These are phyloP conservation scores for Helicocarpus griseus DNA, from an alignment of 2,329 filamentous ascomycete species.

Conservation along the genomic window DNA sequence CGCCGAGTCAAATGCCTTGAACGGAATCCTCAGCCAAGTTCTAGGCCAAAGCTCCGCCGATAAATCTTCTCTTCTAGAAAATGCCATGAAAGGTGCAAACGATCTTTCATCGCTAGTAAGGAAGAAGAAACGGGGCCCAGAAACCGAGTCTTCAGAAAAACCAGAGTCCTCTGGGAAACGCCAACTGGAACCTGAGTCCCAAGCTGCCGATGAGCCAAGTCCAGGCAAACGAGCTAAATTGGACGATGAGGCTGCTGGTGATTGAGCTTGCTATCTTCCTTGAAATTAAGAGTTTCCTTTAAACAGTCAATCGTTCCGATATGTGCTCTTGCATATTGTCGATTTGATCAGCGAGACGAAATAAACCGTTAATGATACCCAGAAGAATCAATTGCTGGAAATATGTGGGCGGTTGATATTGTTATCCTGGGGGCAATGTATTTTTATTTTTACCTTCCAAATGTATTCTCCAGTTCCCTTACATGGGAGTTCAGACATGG, in stretches of 20 bases:
- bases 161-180: slow-evolving; percentile 18
- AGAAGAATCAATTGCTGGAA: background rate
- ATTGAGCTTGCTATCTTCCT: background rate
- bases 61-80: slow-evolving; percentile 43
- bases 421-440: background rate
- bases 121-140: slow-evolving; percentile 36
- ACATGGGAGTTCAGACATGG: too few relatives aligned
- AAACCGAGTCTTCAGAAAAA: slow-evolving; percentile 7
- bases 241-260: background rate
- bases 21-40: slow-evolving; percentile 49
- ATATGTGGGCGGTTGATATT: background rate
- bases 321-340: background rate
- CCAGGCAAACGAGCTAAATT: slow-evolving; percentile 1
- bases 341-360: background rate
- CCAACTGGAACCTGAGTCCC: slow-evolving; percentile 7
- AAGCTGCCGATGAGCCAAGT: slow-evolving; percentile 13
- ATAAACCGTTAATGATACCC: background rate
- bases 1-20: slow-evolving; percentile 35
- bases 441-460: background rate
- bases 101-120: slow-evolving; percentile 51
- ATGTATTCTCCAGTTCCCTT: background rate
- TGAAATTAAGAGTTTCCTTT: background rate
- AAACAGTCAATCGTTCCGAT: background rate
- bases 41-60: slow-evolving; percentile 44
- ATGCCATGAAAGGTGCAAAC: slow-evolving; percentile 47